These are phyloP conservation scores for Tricholoma furcatifolium DNA, from an alignment of 768 basidiomycete genomes.

Conservation along the genomic window DNA sequence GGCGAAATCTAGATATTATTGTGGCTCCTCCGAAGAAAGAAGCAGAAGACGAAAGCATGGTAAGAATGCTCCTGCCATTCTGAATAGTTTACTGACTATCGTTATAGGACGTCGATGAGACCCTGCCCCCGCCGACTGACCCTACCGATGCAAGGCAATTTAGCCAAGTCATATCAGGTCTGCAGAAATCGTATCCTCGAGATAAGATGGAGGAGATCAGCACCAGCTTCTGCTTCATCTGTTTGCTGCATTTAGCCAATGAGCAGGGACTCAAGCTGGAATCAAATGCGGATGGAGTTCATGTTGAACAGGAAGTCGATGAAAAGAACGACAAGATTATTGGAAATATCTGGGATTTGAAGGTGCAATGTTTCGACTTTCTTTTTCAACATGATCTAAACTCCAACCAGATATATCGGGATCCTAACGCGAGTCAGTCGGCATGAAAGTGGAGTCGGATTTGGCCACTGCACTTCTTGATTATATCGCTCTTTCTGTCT, in stretches of 20 bases:
- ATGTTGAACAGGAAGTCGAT: constrained; percentile 35
- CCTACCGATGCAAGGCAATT: constrained; percentile 69
- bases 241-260: constrained; percentile 92
- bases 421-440: constrained; percentile 41
- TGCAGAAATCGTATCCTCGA: constrained; percentile 79
- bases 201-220: constrained; percentile 99
- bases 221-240: constrained; percentile 99
- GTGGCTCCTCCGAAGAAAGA: constrained; percentile 43
- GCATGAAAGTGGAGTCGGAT: constrained; percentile 25
- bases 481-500: constrained; percentile 4
- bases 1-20: constrained; percentile 87
- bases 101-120: constrained; percentile 53
- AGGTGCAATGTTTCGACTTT: constrained; percentile 41
- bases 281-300: constrained; percentile 34
- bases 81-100: background rate
- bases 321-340: constrained; percentile 41
- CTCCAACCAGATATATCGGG: constrained; percentile 43
- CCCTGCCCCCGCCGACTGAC: constrained; percentile 48
- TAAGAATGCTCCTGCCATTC: constrained; percentile 24
- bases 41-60: constrained; percentile 48
- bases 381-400: constrained; percentile 2
- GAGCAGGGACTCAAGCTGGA: constrained; percentile 91
- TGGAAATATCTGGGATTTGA: constrained; percentile 74
- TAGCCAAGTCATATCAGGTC: constrained; percentile 76
- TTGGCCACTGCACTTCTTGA: background rate